Conservation (phyloP, 768 basidiomycete genomes). For the Asterophora parasitica region DNA sequence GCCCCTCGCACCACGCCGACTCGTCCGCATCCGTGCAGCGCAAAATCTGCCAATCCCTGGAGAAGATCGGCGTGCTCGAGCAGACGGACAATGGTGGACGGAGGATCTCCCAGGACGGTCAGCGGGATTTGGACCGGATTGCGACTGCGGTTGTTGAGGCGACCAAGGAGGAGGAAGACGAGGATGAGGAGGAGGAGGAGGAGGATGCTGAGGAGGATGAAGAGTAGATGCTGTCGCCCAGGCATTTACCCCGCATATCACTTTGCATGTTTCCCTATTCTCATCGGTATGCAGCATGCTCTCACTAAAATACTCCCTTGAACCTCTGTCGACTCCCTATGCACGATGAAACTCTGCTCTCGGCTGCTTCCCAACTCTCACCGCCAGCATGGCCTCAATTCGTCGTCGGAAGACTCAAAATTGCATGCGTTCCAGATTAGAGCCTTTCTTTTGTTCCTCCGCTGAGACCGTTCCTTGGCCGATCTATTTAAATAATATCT, state of each 20-base stretch:
- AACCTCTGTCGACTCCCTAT: neutral
- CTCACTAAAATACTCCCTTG: constrained; percentile 28
- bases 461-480: too few relatives aligned
- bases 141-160: constrained; percentile 86
- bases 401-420: too few relatives aligned
- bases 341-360: too few relatives aligned
- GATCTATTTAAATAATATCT: too few relatives aligned
- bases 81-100: constrained; percentile 90
- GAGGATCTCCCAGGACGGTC: constrained; percentile 94
- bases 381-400: too few relatives aligned
- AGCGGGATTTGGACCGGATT: constrained; percentile 92
- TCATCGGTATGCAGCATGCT: constrained; percentile 38
- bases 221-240: constrained; percentile 36
- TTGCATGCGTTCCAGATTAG: too few relatives aligned
- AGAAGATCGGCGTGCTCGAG: constrained; percentile 98
- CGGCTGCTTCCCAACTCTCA: too few relatives aligned
- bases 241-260: constrained; percentile 24
- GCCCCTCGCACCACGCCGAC: constrained; percentile 91
- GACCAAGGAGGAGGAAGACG: constrained; percentile 66
- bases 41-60: constrained; percentile 92
- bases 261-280: constrained; percentile 35
- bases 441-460: too few relatives aligned
- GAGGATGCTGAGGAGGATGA: constrained; percentile 62
- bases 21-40: constrained; percentile 87
- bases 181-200: constrained; percentile 70